Evolutionary conservation across 139 green algal species (phyloP), one percentile per base, ranked within the genome.

Genomic region (Astrephomene gubernaculifera): DNA sequence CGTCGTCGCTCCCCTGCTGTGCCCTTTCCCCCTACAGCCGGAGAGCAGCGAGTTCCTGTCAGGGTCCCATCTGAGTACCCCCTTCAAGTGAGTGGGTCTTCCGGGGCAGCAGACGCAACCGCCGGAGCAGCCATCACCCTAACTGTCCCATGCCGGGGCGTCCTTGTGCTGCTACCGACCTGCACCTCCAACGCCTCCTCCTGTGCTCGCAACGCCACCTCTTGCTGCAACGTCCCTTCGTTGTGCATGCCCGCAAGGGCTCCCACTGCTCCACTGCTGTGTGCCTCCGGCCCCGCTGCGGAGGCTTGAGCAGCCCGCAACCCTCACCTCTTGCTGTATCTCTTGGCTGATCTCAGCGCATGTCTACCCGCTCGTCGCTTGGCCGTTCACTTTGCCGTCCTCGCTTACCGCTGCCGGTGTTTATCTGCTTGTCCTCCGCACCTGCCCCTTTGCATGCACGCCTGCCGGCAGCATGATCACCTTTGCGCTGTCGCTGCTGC

Each of bases 401-500:
- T 44, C 33, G 33, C 33, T 2, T 29, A 27, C 35, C 65, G 17
- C n/a, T n/a, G n/a, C n/a, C n/a, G n/a, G n/a, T n/a, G n/a, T n/a
- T n/a, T n/a, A n/a, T n/a, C n/a, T n/a, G n/a, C n/a, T n/a, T n/a
- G n/a, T n/a, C n/a, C n/a, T n/a, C n/a, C n/a, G n/a, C n/a, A n/a
- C n/a, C n/a, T n/a, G n/a, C n/a, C n/a, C n/a, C n/a, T n/a, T n/a
- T n/a, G n/a, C n/a, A n/a, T n/a, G n/a, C n/a, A n/a, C n/a, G n/a
- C n/a, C n/a, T n/a, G n/a, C n/a, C n/a, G n/a, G n/a, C 64, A 87
- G 63, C 69, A 88, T 89, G n/a, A 84, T 91, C 54, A 93, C 88
- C 0, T 93, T 93, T 76, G 90, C 90, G 21, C 79, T 93, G 29
- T 90, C 90, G 10, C 83, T 93, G 71, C 90, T 93, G 70, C 87